Percentiles rank a stretch among this genome's conserved stretches.
Conservation (phyloP, 2,329 filamentous ascomycete species). For the Penicillium sumatraense region DNA sequence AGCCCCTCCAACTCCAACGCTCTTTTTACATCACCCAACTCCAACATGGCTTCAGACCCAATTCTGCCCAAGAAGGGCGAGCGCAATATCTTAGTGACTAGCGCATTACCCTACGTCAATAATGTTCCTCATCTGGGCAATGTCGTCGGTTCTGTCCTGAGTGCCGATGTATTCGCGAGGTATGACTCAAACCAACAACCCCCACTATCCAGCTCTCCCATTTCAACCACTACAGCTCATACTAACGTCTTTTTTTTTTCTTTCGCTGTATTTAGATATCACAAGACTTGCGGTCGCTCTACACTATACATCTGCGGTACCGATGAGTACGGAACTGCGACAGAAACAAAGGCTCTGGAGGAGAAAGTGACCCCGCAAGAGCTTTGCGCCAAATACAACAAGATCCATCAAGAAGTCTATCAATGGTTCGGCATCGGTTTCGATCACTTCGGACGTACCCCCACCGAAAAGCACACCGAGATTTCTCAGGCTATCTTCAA, state of each 20-base stretch:
- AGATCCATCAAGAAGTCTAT: constrained; percentile 87
- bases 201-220: constrained; percentile 60
- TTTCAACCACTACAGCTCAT: not conserved
- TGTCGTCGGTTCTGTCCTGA: constrained; percentile 83
- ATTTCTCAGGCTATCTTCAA: constrained; percentile 92
- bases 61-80: constrained; percentile 73
- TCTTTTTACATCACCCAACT: constrained; percentile 11
- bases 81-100: constrained; percentile 88
- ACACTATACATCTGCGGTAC: constrained; percentile 87
- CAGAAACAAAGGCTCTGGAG: constrained; percentile 92
- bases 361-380: constrained; percentile 80
- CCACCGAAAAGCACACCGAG: constrained; percentile 83
- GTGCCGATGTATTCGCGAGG: constrained; percentile 79
- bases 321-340: constrained; percentile 95
- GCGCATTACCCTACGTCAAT: constrained; percentile 85
- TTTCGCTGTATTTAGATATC: constrained; percentile 67
- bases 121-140: constrained; percentile 86
- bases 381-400: constrained; percentile 91
- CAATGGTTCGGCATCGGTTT: constrained; percentile 96
- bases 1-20: constrained; percentile 28
- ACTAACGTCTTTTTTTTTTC: constrained; percentile 18
- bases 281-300: constrained; percentile 76
- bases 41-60: constrained; percentile 35
- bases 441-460: constrained; percentile 92
- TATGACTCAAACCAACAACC: constrained; percentile 51